These are phyloP conservation scores for Zopfia rhizophila DNA, from an alignment of 2,329 filamentous ascomycete genomes.

Conservation along the genomic window DNA sequence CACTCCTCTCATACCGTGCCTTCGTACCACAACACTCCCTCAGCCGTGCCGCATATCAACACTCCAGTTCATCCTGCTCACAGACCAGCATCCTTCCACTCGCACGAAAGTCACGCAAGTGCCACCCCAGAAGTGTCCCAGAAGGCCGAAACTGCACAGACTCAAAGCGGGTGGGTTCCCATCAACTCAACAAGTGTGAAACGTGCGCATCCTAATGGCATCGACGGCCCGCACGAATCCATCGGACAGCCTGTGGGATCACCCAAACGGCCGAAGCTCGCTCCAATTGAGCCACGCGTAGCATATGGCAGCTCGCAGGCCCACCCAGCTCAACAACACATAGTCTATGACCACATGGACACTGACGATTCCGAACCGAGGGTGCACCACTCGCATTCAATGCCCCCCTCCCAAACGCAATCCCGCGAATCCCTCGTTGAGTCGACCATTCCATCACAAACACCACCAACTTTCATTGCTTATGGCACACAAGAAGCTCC, in stretches of 20 bases:
- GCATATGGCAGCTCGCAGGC: slow-evolving; percentile 34
- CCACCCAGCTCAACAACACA: slow-evolving; percentile 16
- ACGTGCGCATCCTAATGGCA: slow-evolving; percentile 48
- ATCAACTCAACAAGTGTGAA: slow-evolving; percentile 55
- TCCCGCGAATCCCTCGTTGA: slow-evolving; percentile 39
- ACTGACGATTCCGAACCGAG: slow-evolving; percentile 31
- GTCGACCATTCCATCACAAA: slow-evolving; percentile 34
- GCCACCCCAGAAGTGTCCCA: slow-evolving; percentile 32
- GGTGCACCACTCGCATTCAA: slow-evolving; percentile 28
- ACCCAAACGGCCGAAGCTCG: slow-evolving; percentile 58
- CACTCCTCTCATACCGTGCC: slow-evolving; percentile 26
- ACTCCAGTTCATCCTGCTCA: slow-evolving; percentile 30
- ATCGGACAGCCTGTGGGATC: slow-evolving; percentile 47
- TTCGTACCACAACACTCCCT: slow-evolving; percentile 22
- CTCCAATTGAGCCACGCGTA: slow-evolving; percentile 49
- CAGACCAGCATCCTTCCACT: slow-evolving; percentile 24
- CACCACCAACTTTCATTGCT: slow-evolving; percentile 32
- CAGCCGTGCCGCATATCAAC: slow-evolving; percentile 22
- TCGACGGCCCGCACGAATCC: slow-evolving; percentile 41
- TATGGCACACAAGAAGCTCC: slow-evolving; percentile 42
- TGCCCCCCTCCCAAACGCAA: slow-evolving; percentile 41
- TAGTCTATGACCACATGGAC: slow-evolving; percentile 32
- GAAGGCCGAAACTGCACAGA: slow-evolving; percentile 27
- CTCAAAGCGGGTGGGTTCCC: slow-evolving; percentile 54
- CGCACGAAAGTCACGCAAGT: slow-evolving; percentile 23